phyloP scores from a whole-genome alignment of 2,329 filamentous ascomycete species.

The Curvularia lunata region DNA sequence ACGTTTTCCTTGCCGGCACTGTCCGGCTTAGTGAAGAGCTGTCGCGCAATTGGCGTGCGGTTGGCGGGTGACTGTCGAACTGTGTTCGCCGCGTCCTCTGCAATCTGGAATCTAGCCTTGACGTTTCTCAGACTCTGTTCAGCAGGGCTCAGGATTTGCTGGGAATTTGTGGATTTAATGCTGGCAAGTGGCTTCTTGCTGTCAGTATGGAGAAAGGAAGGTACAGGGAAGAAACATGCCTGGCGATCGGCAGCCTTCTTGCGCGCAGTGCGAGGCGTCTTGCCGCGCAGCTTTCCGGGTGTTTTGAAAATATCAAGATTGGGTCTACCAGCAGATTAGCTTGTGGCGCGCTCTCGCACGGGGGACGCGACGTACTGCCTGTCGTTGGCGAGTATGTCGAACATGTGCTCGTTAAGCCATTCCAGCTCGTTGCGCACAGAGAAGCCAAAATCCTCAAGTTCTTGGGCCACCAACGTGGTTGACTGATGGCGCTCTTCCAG shows the following conservation, averaged over 20 bases:
- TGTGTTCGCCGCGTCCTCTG: constrained; percentile 58
- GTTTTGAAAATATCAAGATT: constrained; percentile 97
- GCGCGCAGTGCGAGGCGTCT: constrained; percentile 75
- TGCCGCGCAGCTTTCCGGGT: constrained; percentile 80
- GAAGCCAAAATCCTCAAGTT: constrained; percentile 92
- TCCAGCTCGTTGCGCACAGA: constrained; percentile 93
- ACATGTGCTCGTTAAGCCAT: constrained; percentile 99
- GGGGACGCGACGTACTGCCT: constrained; percentile 71
- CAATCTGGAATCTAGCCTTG: constrained; percentile 66
- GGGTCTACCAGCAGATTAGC: constrained; percentile 65
- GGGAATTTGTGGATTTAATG: constrained; percentile 55
- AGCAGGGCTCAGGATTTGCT: constrained; percentile 59
- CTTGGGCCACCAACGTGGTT: constrained; percentile 74
- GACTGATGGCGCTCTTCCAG: constrained; percentile 81
- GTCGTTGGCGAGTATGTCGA: constrained; percentile 85
- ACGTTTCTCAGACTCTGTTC: constrained; percentile 58
- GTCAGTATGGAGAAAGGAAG: constrained; percentile 29
- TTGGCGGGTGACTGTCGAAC: constrained; percentile 32
- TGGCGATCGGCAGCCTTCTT: constrained; percentile 68
- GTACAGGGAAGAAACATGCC: constrained; percentile 65
- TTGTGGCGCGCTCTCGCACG: constrained; percentile 7
- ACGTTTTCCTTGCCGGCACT: constrained; percentile 40
- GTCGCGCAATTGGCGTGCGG: constrained; percentile 37
- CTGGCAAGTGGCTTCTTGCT: constrained; percentile 55
- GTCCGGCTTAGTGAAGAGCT: constrained; percentile 37